A percentile compares a stretch with the other conserved stretches of the same genome.
These are phyloP conservation scores for Penicillium sp. DNA, from an alignment of 2,329 filamentous ascomycete species.

Conservation along the genomic window DNA sequence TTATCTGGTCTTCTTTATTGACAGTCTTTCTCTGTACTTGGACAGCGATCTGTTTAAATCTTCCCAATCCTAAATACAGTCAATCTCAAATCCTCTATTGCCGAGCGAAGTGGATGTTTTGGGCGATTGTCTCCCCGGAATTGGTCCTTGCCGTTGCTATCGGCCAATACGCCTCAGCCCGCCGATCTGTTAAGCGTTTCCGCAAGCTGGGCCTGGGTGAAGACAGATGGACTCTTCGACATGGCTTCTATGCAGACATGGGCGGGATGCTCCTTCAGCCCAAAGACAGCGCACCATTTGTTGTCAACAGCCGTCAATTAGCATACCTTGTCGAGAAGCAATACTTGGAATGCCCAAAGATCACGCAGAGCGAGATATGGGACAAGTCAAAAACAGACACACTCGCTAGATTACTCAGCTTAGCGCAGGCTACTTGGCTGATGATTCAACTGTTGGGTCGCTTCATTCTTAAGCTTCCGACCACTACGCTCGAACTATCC, in stretches of 20 bases:
- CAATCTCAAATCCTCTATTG: background rate
- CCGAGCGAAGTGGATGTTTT: conserved; percentile 1
- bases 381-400: background rate
- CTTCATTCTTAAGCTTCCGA: background rate
- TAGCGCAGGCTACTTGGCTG: background rate
- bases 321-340: background rate
- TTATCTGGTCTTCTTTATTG: background rate
- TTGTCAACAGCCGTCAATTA: background rate
- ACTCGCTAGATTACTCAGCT: background rate
- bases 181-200: background rate
- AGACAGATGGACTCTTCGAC: background rate
- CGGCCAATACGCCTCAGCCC: background rate
- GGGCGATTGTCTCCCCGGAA: background rate
- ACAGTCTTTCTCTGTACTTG: background rate
- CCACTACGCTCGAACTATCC: background rate
- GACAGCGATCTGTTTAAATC: background rate
- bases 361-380: background rate
- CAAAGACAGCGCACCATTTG: background rate
- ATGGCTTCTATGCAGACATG: background rate
- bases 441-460: conserved; percentile 1
- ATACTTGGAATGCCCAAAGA: background rate
- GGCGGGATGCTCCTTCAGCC: background rate
- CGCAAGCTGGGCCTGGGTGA: background rate
- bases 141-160: background rate
- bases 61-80: background rate